These are phyloP conservation scores for Lichina pygmaea DNA, from an alignment of 495 filamentous ascomycete species.

Conservation along the genomic window DNA sequence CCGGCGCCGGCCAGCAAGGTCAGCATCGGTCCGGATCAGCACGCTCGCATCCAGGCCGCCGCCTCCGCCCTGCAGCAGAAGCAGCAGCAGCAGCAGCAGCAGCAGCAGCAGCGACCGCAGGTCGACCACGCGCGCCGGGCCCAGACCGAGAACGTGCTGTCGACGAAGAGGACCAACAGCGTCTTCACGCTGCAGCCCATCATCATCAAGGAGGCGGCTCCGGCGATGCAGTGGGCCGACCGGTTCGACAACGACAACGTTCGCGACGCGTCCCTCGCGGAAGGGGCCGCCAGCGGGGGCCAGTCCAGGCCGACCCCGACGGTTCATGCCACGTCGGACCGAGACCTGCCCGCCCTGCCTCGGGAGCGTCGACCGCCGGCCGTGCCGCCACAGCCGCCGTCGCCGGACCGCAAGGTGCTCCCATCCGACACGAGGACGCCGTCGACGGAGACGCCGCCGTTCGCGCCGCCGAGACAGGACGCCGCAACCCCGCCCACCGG, in stretches of 20 bases:
- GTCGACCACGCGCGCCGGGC: slow-evolving; percentile 11
- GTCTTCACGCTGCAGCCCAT: slow-evolving; percentile 70
- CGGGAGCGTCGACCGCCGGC: neutral
- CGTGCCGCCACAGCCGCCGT: neutral
- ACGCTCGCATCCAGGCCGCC: slow-evolving; percentile 73
- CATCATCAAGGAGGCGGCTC: slow-evolving; percentile 65
- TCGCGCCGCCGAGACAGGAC: neutral
- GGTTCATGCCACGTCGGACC: neutral
- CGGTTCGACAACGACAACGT: slow-evolving; percentile 71
- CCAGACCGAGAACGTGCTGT: slow-evolving; percentile 20
- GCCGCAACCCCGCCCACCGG: neutral
- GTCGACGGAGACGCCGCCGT: neutral
- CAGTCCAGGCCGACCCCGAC: slow-evolving; percentile 8
- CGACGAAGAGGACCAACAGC: slow-evolving; percentile 56
- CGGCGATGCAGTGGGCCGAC: slow-evolving; percentile 88
- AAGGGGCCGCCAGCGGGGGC: slow-evolving; percentile 42
- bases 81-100: slow-evolving; percentile 20
- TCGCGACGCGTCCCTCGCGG: slow-evolving; percentile 50
- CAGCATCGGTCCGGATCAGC: slow-evolving; percentile 75
- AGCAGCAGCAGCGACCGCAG: slow-evolving; percentile 11
- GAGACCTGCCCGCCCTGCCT: slow-evolving; percentile 7
- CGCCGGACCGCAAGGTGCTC: neutral
- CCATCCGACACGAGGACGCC: neutral
- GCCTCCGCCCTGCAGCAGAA: slow-evolving; percentile 55
- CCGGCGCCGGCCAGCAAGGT: slow-evolving; percentile 41